Conservation (phyloP, 768 basidiomycete genomes). For the Amanita brunnescens region DNA sequence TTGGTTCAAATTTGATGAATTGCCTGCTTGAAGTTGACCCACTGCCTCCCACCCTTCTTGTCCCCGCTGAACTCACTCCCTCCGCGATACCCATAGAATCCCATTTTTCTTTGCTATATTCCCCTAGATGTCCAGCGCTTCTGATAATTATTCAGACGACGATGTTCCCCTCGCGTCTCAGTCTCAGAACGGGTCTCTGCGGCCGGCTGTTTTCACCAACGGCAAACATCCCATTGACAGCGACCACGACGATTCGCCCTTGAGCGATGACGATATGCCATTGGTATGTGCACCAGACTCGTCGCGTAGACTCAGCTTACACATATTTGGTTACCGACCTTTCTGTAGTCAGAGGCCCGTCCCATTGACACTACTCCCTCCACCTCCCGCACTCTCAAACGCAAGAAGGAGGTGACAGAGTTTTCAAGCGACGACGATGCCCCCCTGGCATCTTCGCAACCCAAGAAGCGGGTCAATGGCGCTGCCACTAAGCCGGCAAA, state of each 20-base stretch:
- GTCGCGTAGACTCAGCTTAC: constrained; percentile 8
- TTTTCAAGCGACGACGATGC: constrained; percentile 67
- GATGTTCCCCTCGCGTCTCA: constrained; percentile 43
- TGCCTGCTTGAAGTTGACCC: constrained; percentile 15
- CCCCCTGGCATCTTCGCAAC: constrained; percentile 66
- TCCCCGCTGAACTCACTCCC: constrained; percentile 8
- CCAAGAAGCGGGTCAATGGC: constrained; percentile 38
- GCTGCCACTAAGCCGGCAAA: constrained; percentile 25
- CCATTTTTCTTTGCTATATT: constrained; percentile 19
- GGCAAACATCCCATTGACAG: constrained; percentile 35
- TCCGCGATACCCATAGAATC: constrained; percentile 12
- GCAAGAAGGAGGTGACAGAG: constrained; percentile 48
- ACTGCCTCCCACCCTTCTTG: constrained; percentile 19
- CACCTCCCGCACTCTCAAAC: constrained; percentile 38
- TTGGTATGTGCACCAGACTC: constrained; percentile 39
- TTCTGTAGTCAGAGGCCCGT: constrained; percentile 45
- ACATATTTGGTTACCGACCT: constrained; percentile 15
- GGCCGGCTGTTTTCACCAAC: constrained; percentile 27
- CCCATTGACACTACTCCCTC: constrained; percentile 33
- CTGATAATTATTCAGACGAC: constrained; percentile 49
- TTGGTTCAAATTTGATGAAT: constrained; percentile 32
- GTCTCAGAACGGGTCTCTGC: constrained; percentile 31
- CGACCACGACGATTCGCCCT: constrained; percentile 32
- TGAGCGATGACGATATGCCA: constrained; percentile 68
- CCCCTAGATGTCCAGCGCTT: constrained; percentile 35